phyloP scores from a whole-genome alignment of 192 early-diverging fungal genomes.

The Coemansia sp. region DNA sequence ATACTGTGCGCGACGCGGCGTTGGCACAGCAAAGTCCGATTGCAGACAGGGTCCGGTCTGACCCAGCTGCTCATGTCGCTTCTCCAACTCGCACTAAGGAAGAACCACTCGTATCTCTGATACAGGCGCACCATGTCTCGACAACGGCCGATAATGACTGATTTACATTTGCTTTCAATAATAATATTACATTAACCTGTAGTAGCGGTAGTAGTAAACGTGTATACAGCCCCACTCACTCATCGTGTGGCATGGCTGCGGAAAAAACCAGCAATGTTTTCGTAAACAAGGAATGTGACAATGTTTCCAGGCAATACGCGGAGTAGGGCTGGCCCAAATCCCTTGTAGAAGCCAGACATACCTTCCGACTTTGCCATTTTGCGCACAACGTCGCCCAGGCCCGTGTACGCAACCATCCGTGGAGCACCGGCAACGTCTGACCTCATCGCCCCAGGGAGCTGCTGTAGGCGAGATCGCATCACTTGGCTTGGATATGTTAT shows the following conservation, averaged over 20 bases:
- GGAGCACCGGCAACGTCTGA: constrained; percentile 40
- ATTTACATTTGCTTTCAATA: not conserved
- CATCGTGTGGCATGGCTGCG: constrained; percentile 53
- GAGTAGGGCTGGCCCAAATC: constrained; percentile 81
- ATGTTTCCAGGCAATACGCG: constrained; percentile 92
- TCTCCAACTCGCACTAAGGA: not conserved
- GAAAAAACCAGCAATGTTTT: constrained; percentile 66
- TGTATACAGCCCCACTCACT: not conserved
- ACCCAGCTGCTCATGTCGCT: not conserved
- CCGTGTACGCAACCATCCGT: constrained; percentile 61
- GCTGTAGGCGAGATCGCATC: constrained; percentile 81
- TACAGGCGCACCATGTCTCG: not conserved
- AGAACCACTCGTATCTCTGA: not conserved
- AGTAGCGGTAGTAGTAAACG: not conserved
- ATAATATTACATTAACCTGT: not conserved
- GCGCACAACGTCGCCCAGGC: constrained; percentile 68
- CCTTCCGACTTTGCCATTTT: constrained; percentile 79
- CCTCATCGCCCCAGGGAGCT: constrained; percentile 48
- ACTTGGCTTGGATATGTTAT: constrained; percentile 95
- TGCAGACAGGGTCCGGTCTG: constrained; percentile 3
- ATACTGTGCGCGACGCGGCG: constrained; percentile 36
- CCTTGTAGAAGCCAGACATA: constrained; percentile 86
- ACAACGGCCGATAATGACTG: not conserved
- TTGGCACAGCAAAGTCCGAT: constrained; percentile 22
- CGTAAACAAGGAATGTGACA: constrained; percentile 97